Base-by-base conservation (phyloP, 2,329 filamentous ascomycete genomes). In the Diplodia mutila region DNA sequence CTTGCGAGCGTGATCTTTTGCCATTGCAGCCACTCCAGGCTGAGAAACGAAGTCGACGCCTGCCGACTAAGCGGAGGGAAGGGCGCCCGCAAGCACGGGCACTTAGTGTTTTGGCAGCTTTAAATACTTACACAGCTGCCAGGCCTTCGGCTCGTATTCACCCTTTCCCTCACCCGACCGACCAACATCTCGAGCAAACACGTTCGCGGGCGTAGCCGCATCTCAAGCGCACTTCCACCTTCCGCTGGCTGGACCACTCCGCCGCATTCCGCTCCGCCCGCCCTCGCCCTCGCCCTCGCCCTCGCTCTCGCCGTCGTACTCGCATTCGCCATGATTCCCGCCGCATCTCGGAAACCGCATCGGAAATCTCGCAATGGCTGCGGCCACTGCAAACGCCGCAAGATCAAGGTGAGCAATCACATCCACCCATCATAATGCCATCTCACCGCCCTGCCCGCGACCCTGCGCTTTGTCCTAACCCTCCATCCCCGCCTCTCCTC, bases 321-420 rank as follows among this genome's bases (percentile, higher is more conserved):
- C 42, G 42, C 42, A n/a, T 46, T 27, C 59, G 46, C 46, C 59
- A 66, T 67, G 55, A 59, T 53, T 16, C 65, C 54, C 54, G 37
- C 65, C 9, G 65, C 32, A 21, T 59, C 66, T 49, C 66, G 66
- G 18, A 67, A 67, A 34, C 55, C 49, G 12, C 57, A 67, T 39
- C 49, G 66, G 14, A 67, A 67, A 46, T 63, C 55, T 18, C 48
- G 66, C 32, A 63, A 67, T 14, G 66, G 66, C 23, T 67, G 66
- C 32, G 66, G 57, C 37, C 66, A 63, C 49, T 67, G 66, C 66
- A 67, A 67, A 37, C 54, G 65, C 3, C 53, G 65, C 25, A 67
- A 67, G 34, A 67, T 67, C 42, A 67, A 67, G 48, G 65, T 67
- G 8, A 27, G 65, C 61, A 3, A 12, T 12, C 4, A n/a, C n/a